phyloP scores from a whole-genome alignment of 768 basidiomycete species.

The Russula griseocarnosa region DNA sequence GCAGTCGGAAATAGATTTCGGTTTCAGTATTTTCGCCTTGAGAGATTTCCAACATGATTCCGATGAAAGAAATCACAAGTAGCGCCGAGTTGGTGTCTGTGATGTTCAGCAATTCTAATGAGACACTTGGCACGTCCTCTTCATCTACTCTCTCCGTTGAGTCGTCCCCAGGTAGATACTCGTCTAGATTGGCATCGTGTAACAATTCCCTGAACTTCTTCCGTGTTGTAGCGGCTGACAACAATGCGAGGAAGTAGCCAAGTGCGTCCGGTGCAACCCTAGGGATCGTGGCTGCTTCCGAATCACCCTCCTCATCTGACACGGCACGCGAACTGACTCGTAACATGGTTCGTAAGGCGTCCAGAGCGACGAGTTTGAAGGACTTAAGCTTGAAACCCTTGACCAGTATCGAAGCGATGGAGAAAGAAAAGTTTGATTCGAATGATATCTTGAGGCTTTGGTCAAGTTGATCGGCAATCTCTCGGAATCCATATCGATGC shows the following conservation, averaged over 20 bases:
- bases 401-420: slow-evolving; percentile 77
- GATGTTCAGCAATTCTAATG: slow-evolving; percentile 57
- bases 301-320: slow-evolving; percentile 31
- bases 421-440: slow-evolving; percentile 74
- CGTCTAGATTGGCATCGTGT: slow-evolving; percentile 56
- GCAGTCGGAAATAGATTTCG: slow-evolving; percentile 70
- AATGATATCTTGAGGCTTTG: slow-evolving; percentile 71
- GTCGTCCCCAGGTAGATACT: slow-evolving; percentile 43
- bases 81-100: slow-evolving; percentile 61
- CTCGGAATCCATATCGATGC: slow-evolving; percentile 59
- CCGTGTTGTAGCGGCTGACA: slow-evolving; percentile 61
- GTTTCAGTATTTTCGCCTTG: slow-evolving; percentile 80
- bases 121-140: slow-evolving; percentile 48
- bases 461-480: slow-evolving; percentile 68
- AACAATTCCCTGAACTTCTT: slow-evolving; percentile 57
- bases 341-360: slow-evolving; percentile 59
- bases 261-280: slow-evolving; percentile 57
- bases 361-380: slow-evolving; percentile 58
- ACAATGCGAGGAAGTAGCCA: slow-evolving; percentile 74
- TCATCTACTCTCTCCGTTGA: slow-evolving; percentile 41
- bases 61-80: slow-evolving; percentile 68
- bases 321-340: slow-evolving; percentile 52
- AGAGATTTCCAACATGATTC: slow-evolving; percentile 68
- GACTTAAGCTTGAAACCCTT: slow-evolving; percentile 74
- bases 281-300: slow-evolving; percentile 40